Base-by-base conservation (phyloP, 148 eudicot species). In the Amaranthus hypochondriacus region DNA sequence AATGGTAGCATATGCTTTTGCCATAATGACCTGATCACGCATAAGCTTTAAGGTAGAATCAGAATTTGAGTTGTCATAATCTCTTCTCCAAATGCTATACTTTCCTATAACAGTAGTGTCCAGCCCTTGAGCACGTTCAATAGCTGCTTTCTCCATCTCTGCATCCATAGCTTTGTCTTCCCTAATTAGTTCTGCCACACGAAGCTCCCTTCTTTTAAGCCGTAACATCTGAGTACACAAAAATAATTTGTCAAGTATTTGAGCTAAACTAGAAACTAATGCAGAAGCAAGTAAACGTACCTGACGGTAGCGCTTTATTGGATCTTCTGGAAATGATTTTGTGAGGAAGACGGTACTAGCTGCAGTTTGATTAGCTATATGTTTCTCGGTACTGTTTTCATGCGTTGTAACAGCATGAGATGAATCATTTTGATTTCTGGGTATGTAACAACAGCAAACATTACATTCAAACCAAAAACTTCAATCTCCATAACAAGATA, bases 1-100 rank as follows among this genome's bases (percentile, higher is more conserved):
- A 78, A 96, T 89, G 70, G 87, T 89, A 56, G 99, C 97, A 87
- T 96, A 96, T 79, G 86, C 92, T 81, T 83, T 92, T 47, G 99
- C 99, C 99, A 96, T 96, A 79, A 96, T 92, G 71, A 96, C 86
- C 86, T 96, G 99, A 82, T 96, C 96, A 54, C 87, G 89, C 94
- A 96, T 96, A 66, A 96, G 97, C 77, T 89, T 96, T 47, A 96
- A 77, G 56, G 85, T 96, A 70, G 99, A 89, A 83, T 89, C 99
- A 75, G 97, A 90, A 73, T 92, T 96, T 48, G 96, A 96, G 62
- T 85, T 90, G 55, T 90, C 97, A 75, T 86, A 96, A 77, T 90
- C 96, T 78, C 77, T 84, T 83, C 99, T 90, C 99, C 99, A 96
- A 83, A 96, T 96, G 79, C 88, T 83, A 70, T 90, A 96, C 85